Conservation (phyloP, 2,329 filamentous ascomycete genomes). For the Leptographium lundbergii region DNA sequence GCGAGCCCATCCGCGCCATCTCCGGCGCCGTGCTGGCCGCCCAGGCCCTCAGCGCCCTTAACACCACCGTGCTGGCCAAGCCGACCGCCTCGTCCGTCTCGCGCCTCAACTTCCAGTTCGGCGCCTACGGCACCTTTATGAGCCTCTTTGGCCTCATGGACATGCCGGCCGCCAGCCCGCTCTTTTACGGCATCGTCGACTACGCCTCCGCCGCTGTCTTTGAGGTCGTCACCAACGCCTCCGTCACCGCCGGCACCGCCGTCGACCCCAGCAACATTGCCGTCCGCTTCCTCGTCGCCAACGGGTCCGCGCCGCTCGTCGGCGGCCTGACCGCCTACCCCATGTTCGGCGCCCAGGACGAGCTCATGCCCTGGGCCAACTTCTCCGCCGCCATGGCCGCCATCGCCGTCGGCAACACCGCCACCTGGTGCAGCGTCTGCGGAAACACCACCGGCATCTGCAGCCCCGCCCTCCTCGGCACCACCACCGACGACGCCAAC, state of each 20-base stretch:
- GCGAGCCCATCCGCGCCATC: constrained; percentile 50
- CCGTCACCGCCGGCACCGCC: constrained; percentile 26
- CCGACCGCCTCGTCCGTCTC: constrained; percentile 18
- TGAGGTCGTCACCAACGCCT: constrained; percentile 52
- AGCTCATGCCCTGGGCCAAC: constrained; percentile 51
- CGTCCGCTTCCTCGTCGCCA: constrained; percentile 49
- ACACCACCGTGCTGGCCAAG: constrained; percentile 29
- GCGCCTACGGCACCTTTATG: constrained; percentile 48
- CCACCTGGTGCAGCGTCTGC: constrained; percentile 63
- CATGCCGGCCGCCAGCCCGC: constrained; percentile 33
- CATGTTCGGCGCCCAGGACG: constrained; percentile 44
- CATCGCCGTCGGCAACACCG: constrained; percentile 52
- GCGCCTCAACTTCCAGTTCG: constrained; percentile 42
- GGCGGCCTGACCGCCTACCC: constrained; percentile 37
- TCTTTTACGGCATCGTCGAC: constrained; percentile 69
- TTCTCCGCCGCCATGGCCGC: constrained; percentile 52
- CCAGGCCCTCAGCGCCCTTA: constrained; percentile 40
- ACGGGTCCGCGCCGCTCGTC: constrained; percentile 41
- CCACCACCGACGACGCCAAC: constrained; percentile 12
- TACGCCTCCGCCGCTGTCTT: constrained; percentile 75
- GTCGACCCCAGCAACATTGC: constrained; percentile 29
- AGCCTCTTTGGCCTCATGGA: constrained; percentile 49
- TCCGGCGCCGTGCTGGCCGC: constrained; percentile 44
- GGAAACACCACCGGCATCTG: constrained; percentile 60
- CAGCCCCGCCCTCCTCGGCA: constrained; percentile 24